These are phyloP conservation scores for Chionographis japonica DNA, from an alignment of 106 monocot genomes.

Conservation along the genomic window DNA sequence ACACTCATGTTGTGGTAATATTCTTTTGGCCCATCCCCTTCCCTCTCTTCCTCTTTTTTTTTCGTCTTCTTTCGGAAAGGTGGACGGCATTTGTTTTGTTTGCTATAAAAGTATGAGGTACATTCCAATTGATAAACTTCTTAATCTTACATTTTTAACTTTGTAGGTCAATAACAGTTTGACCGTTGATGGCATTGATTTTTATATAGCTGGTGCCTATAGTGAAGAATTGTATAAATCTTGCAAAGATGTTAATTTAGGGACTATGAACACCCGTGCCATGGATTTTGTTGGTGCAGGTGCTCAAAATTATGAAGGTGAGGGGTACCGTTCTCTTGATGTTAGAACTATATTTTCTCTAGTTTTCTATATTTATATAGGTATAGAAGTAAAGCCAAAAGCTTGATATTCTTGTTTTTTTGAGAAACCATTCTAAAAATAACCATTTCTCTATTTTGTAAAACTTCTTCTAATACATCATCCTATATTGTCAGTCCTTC, in stretches of 20 bases:
- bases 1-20: neutral
- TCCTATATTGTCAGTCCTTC: too few relatives aligned
- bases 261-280: slow-evolving; percentile 84
- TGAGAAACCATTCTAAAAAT: too few relatives aligned
- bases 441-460: too few relatives aligned
- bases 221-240: slow-evolving; percentile 76
- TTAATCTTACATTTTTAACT: neutral
- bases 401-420: too few relatives aligned
- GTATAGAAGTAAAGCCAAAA: too few relatives aligned
- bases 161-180: slow-evolving; percentile 59
- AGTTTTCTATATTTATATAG: neutral
- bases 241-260: slow-evolving; percentile 99
- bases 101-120: too few relatives aligned
- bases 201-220: slow-evolving; percentile 50
- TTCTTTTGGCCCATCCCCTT: neutral
- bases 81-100: too few relatives aligned
- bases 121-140: too few relatives aligned
- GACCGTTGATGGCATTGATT: slow-evolving; percentile 86
- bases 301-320: slow-evolving; percentile 84
- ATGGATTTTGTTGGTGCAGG: slow-evolving; percentile 95
- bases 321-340: slow-evolving; percentile 2
- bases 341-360: neutral
- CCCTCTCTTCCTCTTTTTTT: neutral
- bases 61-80: neutral
- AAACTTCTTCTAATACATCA: too few relatives aligned